Conservation (phyloP, 495 filamentous ascomycete genomes). For the Cudoniella acicularis region DNA sequence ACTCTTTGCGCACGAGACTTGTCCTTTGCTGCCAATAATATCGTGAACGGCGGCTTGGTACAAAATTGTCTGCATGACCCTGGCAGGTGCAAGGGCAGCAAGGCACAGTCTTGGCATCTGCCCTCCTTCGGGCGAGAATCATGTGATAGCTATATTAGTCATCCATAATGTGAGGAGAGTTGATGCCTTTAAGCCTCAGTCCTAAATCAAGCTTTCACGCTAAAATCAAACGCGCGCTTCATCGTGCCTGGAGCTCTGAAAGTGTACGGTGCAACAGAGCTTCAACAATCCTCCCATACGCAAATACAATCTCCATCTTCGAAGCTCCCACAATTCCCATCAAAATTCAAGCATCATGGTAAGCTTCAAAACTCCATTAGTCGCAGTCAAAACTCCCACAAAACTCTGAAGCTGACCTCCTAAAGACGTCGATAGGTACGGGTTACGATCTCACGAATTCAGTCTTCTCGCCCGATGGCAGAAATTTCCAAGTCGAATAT, state of each 20-base stretch:
- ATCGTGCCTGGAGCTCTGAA: conserved; percentile 23
- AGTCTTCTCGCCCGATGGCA: conserved; percentile 96
- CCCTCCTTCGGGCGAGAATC: not conserved
- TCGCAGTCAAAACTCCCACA: not conserved
- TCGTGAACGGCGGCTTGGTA: not conserved
- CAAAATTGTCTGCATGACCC: not conserved
- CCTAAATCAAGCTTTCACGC: not conserved
- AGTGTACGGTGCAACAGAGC: conserved; percentile 11
- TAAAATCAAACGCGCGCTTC: conserved; percentile 21
- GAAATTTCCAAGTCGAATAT: conserved; percentile 99
- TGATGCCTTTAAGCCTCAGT: not conserved
- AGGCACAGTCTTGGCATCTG: not conserved
- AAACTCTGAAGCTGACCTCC: conserved; percentile 9
- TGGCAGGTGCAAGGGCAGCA: not conserved
- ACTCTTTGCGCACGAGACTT: not conserved
- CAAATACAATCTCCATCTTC: conserved; percentile 8
- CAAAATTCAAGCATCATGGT: conserved; percentile 22
- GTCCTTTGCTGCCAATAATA: too few species aligned
- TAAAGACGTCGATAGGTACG: conserved; percentile 92
- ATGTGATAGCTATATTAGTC: not conserved
- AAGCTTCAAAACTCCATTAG: conserved; percentile 14
- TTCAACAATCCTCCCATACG: conserved; percentile 10
- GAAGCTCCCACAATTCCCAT: conserved; percentile 4
- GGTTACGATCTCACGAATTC: conserved; percentile 99
- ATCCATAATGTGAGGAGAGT: conserved; percentile 1